Conservation (phyloP, 2,329 filamentous ascomycete species). For the Ceratocystis colombiana region DNA sequence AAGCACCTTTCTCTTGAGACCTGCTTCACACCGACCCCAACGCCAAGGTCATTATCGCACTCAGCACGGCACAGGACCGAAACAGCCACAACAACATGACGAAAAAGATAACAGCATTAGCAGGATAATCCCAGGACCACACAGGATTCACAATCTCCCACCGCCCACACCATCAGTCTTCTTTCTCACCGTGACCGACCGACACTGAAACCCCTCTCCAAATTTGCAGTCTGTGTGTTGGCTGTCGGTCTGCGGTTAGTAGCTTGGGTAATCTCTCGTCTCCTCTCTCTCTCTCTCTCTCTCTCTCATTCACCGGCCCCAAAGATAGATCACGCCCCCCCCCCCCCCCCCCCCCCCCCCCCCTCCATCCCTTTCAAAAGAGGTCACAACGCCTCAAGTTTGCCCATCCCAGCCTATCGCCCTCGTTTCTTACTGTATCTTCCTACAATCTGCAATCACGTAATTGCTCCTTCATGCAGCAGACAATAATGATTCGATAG, state of each 20-base stretch:
- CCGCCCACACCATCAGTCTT: background rate
- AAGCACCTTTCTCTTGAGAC: background rate
- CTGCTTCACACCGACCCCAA: background rate
- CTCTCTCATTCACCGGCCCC: no score
- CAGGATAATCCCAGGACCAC: constrained; percentile 3
- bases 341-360: background rate
- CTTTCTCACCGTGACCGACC: background rate
- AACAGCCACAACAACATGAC: background rate
- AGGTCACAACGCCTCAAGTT: background rate
- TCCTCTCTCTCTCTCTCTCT: no score
- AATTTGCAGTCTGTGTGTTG: constrained; percentile 7
- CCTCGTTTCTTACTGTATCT: background rate
- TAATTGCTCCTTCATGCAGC: constrained; percentile 8
- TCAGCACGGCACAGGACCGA: no score
- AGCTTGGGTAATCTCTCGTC: background rate
- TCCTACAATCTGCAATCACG: constrained; percentile 5
- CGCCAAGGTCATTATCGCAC: background rate
- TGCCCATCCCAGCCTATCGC: background rate
- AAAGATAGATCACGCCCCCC: background rate
- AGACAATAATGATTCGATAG: background rate
- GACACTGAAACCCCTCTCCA: background rate
- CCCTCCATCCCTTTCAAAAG: no score
- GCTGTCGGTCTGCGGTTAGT: background rate
- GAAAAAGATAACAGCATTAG: background rate
- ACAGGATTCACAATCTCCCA: constrained; percentile 10